Evolutionary conservation across 441 rosid genomes (phyloP), one percentile per base, ranked within the genome.

Genomic region (Iberis amara): DNA sequence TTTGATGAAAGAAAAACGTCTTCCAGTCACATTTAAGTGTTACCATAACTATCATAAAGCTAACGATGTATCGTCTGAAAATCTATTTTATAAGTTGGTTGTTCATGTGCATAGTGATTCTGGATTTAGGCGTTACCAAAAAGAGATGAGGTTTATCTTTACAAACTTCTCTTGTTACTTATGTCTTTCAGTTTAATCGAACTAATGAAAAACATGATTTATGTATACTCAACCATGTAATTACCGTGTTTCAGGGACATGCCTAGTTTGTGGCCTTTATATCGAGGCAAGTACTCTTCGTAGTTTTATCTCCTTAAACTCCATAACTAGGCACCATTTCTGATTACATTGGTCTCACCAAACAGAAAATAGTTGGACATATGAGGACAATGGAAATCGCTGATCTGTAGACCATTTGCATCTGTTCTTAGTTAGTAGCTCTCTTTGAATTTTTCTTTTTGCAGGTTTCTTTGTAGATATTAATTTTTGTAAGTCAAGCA

Each of bases 401-500:
- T 31, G 35, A 7, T 31, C 26, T 42, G 27, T 28, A 30, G 52
- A 50, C 44, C 4, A 56, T 11, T 24, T 8, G 11, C 52, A 41
- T 48, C 51, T 63, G 44, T 24, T 40, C 11, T 18, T 37, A 36
- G 52, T 64, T 50, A 18, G 49, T 61, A 32, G 38, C 53, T 27
- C 61, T 39, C 59, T 67, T 53, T 62, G 32, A 23, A 32, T 61
- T 67, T 40, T 61, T 55, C 14, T 65, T 13, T 39, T 44, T 21
- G n/a, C 77, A 92, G 96, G 98, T 44, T 92, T 92, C 68, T 92
- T 92, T 75, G 75, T 88, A 23, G 98, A 92, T 67, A 73, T 92
- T 52, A 88, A 84, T 75, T 67, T 92, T 57, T 84, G 80, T 86
- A 88, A 88, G 78, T 77, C 81, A 41, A 81, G 73, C 68, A 78